phyloP scores from a whole-genome alignment of 163 green algal species.

The Scenedesmus sp. region DNA sequence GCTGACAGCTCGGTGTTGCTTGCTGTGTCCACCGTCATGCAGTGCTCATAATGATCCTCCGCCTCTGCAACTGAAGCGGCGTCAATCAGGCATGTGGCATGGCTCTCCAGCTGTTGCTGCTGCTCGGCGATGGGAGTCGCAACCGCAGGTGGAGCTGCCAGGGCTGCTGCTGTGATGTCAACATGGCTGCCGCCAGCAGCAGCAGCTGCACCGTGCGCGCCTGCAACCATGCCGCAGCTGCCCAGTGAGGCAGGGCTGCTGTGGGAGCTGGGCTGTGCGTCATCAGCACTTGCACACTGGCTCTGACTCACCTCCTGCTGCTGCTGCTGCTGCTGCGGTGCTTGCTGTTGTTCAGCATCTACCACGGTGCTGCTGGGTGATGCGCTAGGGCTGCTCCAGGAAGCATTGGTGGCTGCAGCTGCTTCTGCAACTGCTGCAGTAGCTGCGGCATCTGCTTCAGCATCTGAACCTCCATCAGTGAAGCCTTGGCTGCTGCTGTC shows the following conservation, averaged over 20 bases:
- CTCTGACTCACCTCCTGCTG: neutral
- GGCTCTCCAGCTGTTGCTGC: neutral
- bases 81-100: neutral
- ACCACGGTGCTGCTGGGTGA: neutral
- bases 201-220: neutral
- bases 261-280: neutral
- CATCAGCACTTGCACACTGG: neutral
- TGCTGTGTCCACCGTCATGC: neutral
- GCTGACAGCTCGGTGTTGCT: neutral
- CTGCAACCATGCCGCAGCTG: neutral
- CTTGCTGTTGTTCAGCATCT: neutral
- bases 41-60: neutral
- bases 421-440: neutral
- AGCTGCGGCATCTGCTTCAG: neutral
- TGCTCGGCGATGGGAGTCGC: neutral
- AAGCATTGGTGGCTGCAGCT: neutral
- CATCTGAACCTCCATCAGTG: neutral
- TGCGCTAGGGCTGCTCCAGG: constrained; percentile 24
- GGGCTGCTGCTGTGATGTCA: neutral
- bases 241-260: neutral
- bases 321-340: neutral
- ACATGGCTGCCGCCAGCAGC: neutral
- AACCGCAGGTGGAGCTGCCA: neutral
- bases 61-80: neutral
- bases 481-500: neutral